Percentiles rank a stretch among this genome's conserved stretches.
These are phyloP conservation scores for Russula foetens DNA, from an alignment of 768 basidiomycete genomes.

Conservation along the genomic window DNA sequence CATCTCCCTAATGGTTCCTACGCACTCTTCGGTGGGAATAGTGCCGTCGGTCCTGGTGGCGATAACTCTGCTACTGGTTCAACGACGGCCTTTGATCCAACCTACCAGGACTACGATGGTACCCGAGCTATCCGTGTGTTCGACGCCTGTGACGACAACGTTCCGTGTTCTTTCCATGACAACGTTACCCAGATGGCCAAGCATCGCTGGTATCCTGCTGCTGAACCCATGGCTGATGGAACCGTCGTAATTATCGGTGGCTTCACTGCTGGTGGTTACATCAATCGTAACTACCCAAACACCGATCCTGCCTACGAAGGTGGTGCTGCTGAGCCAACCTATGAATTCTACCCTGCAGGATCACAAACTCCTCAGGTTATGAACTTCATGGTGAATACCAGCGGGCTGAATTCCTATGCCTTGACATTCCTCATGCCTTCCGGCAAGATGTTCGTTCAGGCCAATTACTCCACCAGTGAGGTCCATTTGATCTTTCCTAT, in stretches of 20 bases:
- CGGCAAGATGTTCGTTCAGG: conserved; percentile 75
- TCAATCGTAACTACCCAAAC: conserved; percentile 70
- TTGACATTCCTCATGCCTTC: conserved; percentile 69
- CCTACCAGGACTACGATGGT: conserved; percentile 77
- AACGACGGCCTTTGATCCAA: conserved; percentile 49
- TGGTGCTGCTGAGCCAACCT: conserved; percentile 71
- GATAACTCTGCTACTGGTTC: conserved; percentile 36
- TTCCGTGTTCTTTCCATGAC: conserved; percentile 67
- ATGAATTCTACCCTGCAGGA: conserved; percentile 72
- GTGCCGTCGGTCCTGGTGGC: conserved; percentile 62
- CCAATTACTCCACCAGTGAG: conserved; percentile 70
- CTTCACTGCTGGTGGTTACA: conserved; percentile 68
- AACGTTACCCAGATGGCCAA: conserved; percentile 55
- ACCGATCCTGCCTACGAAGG: conserved; percentile 53
- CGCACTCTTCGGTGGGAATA: conserved; percentile 70
- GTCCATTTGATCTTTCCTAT: conserved; percentile 10
- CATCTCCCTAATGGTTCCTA: conserved; percentile 76
- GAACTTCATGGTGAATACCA: conserved; percentile 62
- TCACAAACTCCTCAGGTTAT: conserved; percentile 41
- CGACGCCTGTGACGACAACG: conserved; percentile 57
- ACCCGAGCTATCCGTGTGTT: conserved; percentile 72
- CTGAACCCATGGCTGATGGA: conserved; percentile 71
- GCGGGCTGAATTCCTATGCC: conserved; percentile 71
- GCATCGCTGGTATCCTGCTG: conserved; percentile 71
- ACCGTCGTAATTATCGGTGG: conserved; percentile 74